Base-by-base conservation (phyloP, 495 filamentous ascomycete genomes). In the Tetracladium marchalianum region DNA sequence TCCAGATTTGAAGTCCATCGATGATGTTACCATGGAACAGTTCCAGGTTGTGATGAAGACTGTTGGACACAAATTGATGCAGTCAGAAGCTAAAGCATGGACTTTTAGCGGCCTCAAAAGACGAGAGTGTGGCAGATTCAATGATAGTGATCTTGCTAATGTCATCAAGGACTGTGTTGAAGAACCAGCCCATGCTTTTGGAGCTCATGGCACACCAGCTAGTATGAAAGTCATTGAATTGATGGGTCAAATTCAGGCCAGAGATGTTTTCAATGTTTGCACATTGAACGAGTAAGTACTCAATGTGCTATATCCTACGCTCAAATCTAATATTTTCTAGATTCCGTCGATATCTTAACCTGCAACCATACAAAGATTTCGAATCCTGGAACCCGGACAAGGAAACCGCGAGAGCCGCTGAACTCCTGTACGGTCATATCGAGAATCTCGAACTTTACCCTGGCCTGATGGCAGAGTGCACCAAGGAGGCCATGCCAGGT, bases 401-500 rank as follows among this genome's bases (percentile, higher is more conserved):
- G 8, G 73, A 80, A 15, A 77, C 92, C 24, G 74, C 81, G 6
- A 74, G 83, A 24, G 71, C 81, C 41, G 77, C 93, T 11, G 78
- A 77, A 37, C 75, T 80, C 42, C 68, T 95, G 19, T 95, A 95
- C 57, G 82, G 85, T 33, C 77, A 81, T 44, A 83, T 84, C 0
- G 85, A 93, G 58, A 75, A 76, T 42, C 83, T 90, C 11, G 86
- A 92, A 60, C 66, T 92, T 5, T 92, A 92, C 54, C 84, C 86
- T 3, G 86, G 88, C 10, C 55, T 95, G 11, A 80, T 90, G 12
- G 82, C 87, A 11, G 88, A 95, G 60, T 77, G 81, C 52, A 76
- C 80, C 31, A 95, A 94, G 59, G 61, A 72, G 31, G 68, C 82
- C 1, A 78, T 84, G 68, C 86, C 88, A 4, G 88, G 86, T 42